These are phyloP conservation scores for Acanthochlamys bracteata DNA, from an alignment of 106 monocot genomes.

Conservation along the genomic window DNA sequence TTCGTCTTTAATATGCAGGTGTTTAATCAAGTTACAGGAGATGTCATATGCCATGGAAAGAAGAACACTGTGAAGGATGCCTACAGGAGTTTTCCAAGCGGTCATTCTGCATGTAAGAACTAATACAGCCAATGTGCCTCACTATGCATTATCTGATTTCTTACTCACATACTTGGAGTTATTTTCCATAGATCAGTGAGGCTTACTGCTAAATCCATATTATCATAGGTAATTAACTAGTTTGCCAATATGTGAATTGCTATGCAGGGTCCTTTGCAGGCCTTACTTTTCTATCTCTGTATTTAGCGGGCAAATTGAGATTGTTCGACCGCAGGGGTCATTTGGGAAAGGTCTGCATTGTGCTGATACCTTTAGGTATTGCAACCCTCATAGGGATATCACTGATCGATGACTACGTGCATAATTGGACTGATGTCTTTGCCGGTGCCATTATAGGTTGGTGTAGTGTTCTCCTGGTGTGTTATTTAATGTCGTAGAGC, in stretches of 20 bases:
- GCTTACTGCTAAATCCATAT: no score
- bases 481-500: background rate
- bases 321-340: constrained; percentile 66
- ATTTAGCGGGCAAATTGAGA: constrained; percentile 54
- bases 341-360: constrained; percentile 63
- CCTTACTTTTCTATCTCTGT: constrained; percentile 55
- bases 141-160: background rate
- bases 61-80: constrained; percentile 34
- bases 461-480: constrained; percentile 1
- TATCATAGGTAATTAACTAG: no score
- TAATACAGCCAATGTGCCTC: background rate
- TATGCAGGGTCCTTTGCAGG: constrained; percentile 72
- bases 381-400: constrained; percentile 68
- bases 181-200: no score
- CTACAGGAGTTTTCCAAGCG: constrained; percentile 61
- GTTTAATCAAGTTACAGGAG: constrained; percentile 40
- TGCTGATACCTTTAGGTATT: constrained; percentile 53
- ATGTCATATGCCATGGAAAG: constrained; percentile 48
- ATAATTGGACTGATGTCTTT: constrained; percentile 87
- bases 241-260: no score
- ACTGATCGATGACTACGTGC: constrained; percentile 66
- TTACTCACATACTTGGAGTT: no score
- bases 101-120: constrained; percentile 63
- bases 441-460: constrained; percentile 69
- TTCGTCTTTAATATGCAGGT: constrained; percentile 12